These are phyloP conservation scores for Akebia trifoliata DNA, from an alignment of 164 flowering plant genomes.

Conservation along the genomic window DNA sequence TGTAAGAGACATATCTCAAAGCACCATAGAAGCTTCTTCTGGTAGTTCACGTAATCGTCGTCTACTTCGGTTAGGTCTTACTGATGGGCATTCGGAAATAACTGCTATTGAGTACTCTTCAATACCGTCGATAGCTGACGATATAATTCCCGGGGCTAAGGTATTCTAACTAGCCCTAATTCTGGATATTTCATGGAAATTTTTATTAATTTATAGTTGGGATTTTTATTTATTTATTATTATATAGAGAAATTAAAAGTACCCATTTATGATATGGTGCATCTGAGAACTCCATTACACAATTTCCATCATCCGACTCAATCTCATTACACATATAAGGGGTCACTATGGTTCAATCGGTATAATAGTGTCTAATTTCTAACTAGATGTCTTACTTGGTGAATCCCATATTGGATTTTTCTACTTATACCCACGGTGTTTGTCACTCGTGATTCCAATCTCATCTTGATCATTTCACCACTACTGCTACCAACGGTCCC, in stretches of 20 bases:
- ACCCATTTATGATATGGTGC: background rate
- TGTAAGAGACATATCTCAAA: conserved; percentile 56
- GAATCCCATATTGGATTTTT: too few species aligned
- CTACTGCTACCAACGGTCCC: too few species aligned
- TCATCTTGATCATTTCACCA: too few species aligned
- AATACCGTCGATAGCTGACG: conserved; percentile 52
- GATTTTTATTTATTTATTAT: background rate
- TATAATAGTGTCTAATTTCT: too few species aligned
- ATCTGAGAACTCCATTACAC: too few species aligned
- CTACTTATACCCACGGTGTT: too few species aligned
- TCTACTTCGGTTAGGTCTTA: conserved; percentile 54
- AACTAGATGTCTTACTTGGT: too few species aligned
- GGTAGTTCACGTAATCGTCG: conserved; percentile 37
- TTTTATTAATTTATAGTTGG: background rate
- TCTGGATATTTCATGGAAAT: background rate
- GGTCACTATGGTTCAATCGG: too few species aligned
- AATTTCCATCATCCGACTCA: too few species aligned
- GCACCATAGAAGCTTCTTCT: conserved; percentile 39
- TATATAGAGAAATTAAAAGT: background rate
- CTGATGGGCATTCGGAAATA: conserved; percentile 73
- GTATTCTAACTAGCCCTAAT: conserved; percentile 25
- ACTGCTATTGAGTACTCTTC: conserved; percentile 64
- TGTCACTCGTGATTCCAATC: too few species aligned
- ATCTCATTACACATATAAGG: too few species aligned
- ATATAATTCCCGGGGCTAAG: conserved; percentile 83